A percentile compares a stretch with the other conserved stretches of the same genome.
Conservation (phyloP, 2,329 filamentous ascomycete genomes). For the Stachybotrys chartarum region DNA sequence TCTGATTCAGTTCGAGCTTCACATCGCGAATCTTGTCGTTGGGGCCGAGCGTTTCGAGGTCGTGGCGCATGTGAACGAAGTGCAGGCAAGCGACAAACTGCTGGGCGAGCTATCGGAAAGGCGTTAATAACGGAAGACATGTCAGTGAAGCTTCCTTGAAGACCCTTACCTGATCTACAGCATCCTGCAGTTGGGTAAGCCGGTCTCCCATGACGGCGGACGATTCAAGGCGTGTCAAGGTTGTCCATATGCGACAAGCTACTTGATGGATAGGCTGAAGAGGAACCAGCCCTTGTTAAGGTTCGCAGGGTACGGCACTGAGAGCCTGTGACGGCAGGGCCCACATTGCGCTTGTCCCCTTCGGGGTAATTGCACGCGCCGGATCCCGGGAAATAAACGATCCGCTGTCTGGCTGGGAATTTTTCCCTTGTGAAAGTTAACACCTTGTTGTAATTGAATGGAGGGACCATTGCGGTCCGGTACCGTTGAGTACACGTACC, state of each 20-base stretch:
- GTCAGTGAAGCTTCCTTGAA: not conserved
- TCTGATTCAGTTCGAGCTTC: slow-evolving; percentile 44
- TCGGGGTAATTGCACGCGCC: not conserved
- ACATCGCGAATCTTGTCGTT: slow-evolving; percentile 53
- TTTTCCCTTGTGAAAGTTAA: slow-evolving; percentile 21
- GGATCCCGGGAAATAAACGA: slow-evolving; percentile 20
- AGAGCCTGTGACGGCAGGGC: too few species aligned
- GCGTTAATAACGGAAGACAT: not conserved
- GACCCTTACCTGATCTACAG: slow-evolving; percentile 64
- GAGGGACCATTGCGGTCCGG: not conserved
- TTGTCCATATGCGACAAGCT: too few species aligned
- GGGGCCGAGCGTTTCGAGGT: slow-evolving; percentile 51
- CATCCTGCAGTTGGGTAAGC: slow-evolving; percentile 78
- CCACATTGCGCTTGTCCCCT: too few species aligned
- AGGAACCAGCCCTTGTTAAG: too few species aligned
- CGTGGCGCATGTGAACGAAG: slow-evolving; percentile 62
- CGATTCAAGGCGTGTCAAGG: too few species aligned
- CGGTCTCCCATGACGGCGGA: slow-evolving; percentile 56
- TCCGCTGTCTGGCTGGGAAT: slow-evolving; percentile 9
- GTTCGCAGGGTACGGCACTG: too few species aligned
- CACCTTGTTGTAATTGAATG: slow-evolving; percentile 20
- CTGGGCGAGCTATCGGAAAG: slow-evolving; percentile 47
- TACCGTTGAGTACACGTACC: not conserved
- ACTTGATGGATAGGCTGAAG: too few species aligned
- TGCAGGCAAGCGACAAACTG: slow-evolving; percentile 62